These are phyloP conservation scores for Macrolepiota dolichaula DNA, from an alignment of 768 basidiomycete species.

Conservation along the genomic window DNA sequence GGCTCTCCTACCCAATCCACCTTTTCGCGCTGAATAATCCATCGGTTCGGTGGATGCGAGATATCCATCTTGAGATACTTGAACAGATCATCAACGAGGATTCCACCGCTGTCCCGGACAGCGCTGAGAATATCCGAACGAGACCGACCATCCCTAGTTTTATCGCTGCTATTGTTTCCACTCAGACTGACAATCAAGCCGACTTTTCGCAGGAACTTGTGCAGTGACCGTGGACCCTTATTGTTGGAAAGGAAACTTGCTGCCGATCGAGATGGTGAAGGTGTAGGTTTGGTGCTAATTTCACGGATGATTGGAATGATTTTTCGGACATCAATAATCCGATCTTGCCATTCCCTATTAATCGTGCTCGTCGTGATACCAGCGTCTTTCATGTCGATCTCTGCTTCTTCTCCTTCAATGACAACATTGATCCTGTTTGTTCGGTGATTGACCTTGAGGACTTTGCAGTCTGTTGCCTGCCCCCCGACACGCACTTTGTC, in stretches of 20 bases:
- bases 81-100: slow-evolving; percentile 61
- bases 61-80: slow-evolving; percentile 53
- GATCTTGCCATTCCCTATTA: slow-evolving; percentile 49
- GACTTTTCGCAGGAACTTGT: slow-evolving; percentile 41
- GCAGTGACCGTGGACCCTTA: slow-evolving; percentile 16
- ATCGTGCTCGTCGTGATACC: slow-evolving; percentile 52
- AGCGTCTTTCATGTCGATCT: slow-evolving; percentile 35
- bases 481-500: slow-evolving; percentile 47
- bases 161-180: slow-evolving; percentile 30
- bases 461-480: background rate
- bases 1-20: slow-evolving; percentile 39
- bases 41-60: slow-evolving; percentile 38
- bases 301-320: slow-evolving; percentile 42
- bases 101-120: slow-evolving; percentile 52
- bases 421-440: slow-evolving; percentile 33
- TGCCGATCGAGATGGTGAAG: slow-evolving; percentile 51
- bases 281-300: slow-evolving; percentile 28
- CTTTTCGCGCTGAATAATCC: slow-evolving; percentile 48
- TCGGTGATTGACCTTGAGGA: slow-evolving; percentile 15
- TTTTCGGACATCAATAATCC: slow-evolving; percentile 36
- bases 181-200: slow-evolving; percentile 60
- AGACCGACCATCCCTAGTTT: slow-evolving; percentile 34
- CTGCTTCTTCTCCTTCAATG: slow-evolving; percentile 33
- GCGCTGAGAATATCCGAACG: slow-evolving; percentile 27
- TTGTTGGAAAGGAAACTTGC: slow-evolving; percentile 30